Evolutionary conservation across 441 rosid species (phyloP).

Genomic region (Bruguiera hainesii): DNA sequence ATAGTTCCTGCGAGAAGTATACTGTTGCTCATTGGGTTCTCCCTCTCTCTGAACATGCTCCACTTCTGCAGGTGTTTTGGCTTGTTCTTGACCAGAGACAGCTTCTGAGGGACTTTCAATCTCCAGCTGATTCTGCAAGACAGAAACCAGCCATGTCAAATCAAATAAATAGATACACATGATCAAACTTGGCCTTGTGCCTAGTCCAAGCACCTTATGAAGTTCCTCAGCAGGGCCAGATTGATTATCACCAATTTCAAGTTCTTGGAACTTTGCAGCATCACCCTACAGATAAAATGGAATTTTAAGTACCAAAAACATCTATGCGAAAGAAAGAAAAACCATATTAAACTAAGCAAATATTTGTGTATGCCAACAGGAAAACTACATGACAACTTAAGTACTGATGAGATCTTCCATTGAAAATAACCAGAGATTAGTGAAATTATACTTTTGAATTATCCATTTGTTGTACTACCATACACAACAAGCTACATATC

Average conservation of each 20-base stretch:
- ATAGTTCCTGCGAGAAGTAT: slow-evolving; percentile 44
- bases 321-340: too few relatives aligned
- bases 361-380: too few relatives aligned
- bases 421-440: too few relatives aligned
- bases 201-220: slow-evolving; percentile 39
- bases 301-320: too few relatives aligned
- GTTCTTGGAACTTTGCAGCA: slow-evolving; percentile 36
- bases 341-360: too few relatives aligned
- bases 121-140: slow-evolving; percentile 50
- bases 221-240: slow-evolving; percentile 39
- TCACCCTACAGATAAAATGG: slow-evolving; percentile 39
- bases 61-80: slow-evolving; percentile 25
- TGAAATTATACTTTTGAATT: too few relatives aligned
- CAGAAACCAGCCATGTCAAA: slow-evolving; percentile 4
- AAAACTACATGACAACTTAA: too few relatives aligned
- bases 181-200: not conserved
- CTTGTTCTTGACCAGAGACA: slow-evolving; percentile 36
- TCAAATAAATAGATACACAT: not conserved
- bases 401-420: too few relatives aligned
- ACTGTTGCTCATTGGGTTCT: slow-evolving; percentile 50
- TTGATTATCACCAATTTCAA: slow-evolving; percentile 42
- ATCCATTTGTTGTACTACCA: too few relatives aligned
- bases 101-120: slow-evolving; percentile 39
- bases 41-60: slow-evolving; percentile 43
- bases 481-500: too few relatives aligned